Percentiles rank a stretch among this genome's conserved stretches.
Evolutionary conservation across 2,329 filamentous ascomycete species (phyloP).

Genomic region (Xylaria sp.): DNA sequence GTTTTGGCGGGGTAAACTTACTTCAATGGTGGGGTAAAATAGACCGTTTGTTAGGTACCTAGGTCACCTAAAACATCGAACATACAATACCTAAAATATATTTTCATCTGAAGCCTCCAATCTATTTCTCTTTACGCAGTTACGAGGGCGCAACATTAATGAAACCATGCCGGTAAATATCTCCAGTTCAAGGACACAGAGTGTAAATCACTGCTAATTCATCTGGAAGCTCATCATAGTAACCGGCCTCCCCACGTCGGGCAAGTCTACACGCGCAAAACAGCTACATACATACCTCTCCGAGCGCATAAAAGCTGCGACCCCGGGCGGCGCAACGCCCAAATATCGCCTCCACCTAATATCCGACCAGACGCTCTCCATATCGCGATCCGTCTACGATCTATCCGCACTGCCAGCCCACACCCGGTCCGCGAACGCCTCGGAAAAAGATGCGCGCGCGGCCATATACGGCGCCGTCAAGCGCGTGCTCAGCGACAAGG

Average conservation of each 20-base stretch:
- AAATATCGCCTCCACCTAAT: conserved; percentile 77
- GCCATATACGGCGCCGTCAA: conserved; percentile 82
- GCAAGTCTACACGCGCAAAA: conserved; percentile 73
- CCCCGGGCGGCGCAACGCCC: conserved; percentile 45
- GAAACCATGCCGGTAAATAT: conserved; percentile 37
- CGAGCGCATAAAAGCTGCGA: conserved; percentile 60
- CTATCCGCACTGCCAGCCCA: conserved; percentile 68
- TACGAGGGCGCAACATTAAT: neutral
- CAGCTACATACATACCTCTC: conserved; percentile 75
- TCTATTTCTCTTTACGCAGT: neutral
- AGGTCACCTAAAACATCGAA: neutral
- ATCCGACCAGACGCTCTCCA: conserved; percentile 76
- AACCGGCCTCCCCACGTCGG: conserved; percentile 74
- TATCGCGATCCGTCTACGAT: conserved; percentile 77
- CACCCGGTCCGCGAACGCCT: conserved; percentile 75
- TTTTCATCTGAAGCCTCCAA: neutral
- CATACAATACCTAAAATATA: neutral
- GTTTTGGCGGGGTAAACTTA: conserved; percentile 8
- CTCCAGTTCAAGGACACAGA: neutral
- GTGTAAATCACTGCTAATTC: conserved; percentile 19
- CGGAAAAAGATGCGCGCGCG: conserved; percentile 85
- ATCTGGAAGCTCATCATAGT: conserved; percentile 70
- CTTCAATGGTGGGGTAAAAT: neutral
- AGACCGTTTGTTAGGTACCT: neutral
- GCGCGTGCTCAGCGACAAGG: conserved; percentile 74